Evolutionary conservation across 1,284 basidiomycete species (phyloP), one percentile per base, ranked within the genome.

Genomic region (Leccinum insolens): DNA sequence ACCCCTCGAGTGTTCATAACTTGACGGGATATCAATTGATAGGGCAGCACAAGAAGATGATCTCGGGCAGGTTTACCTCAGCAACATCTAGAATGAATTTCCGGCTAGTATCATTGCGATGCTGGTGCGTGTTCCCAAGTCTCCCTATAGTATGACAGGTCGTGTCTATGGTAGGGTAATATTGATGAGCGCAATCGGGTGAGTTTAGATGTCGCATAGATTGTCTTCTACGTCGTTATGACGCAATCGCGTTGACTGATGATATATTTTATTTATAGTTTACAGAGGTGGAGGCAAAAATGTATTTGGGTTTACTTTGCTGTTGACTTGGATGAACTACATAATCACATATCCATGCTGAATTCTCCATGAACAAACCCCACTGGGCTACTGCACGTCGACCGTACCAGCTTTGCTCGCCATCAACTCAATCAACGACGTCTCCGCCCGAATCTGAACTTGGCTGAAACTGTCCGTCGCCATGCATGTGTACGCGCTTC

Each of bases 21-120:
- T 8, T 11, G 3, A 25, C 39, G 6, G 65, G 67, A 65, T 68
- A 22, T 22, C 22, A 22, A 22, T 22, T 34, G 68, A 17, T 63
- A 95, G 94, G 58, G 95, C 96, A 25, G 95, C 94, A 5, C 94
- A 98, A 80, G 96, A 98, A 77, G 95, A 99, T 78, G 95, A 98
- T 78, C 86, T 99, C 65, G 97, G 97, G 3, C 91, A 96, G 73
- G 80, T 94, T 39, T 96, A 95, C 79, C 85, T 96, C 55, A 85
- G 88, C 25, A 95, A 95, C 72, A 80, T 34, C 73, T 94, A 93
- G 83, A 96, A 96, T 73, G 25, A 97, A 58, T 88, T 99, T 31
- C 94, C 95, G 0, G 95, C 96, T 3, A 95, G 93, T 71, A 83
- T 98, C 63, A 87, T 98, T 31, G 93, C 96, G 1, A 91, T 92